Evolutionary conservation across 2,329 filamentous ascomycete genomes (phyloP), one percentile per base, ranked within the genome.

Genomic region (Lachnellula subtilissima): DNA sequence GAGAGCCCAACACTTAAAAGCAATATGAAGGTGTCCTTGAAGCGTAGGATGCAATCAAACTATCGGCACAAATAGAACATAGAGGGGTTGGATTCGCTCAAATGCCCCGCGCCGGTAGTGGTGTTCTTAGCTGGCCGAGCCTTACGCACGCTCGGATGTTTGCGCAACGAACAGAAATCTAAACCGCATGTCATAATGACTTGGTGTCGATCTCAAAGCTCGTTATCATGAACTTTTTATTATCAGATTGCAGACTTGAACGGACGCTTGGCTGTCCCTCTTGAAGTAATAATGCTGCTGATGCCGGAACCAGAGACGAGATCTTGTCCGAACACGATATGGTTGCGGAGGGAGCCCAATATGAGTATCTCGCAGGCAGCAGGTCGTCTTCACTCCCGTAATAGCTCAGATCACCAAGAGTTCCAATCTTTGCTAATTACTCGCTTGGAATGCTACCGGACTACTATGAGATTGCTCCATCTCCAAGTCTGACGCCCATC

Each of bases 101-200:
- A 15, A 14, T 52, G 42, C 42, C 50, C 50, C 50, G 50, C 50
- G 37, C 12, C 8, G 22, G 40, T 42, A 42, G 50, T 42, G 46
- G 32, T 47, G 40, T 46, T 25, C 9, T 39, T 46, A 3, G 17
- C 22, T n/a, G 35, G 40, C 17, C n/a, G 50, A 32, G 19, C 50
- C 50, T 23, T 46, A 42, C 50, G 42, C 7, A 39, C 50, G 50
- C 50, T 52, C 35, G 42, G 50, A 52, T 36, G 36, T 52, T 46
- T 52, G 42, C 50, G 17, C 48, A 25, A 23, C 48, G 5, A n/a
- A 7, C 50, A 46, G 9, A 35, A 22, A 14, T 11, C n/a, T 9
- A 23, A 47, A 47, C 25, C 17, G 37, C 12, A 17, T 9, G 8
- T 6, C 42, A 17, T 6, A 52, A 45, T 40, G 28, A 19, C 36